Percentiles rank a stretch among this genome's conserved stretches.
phyloP scores from a whole-genome alignment of 306 rosid species.

The Inga oerstediana region DNA sequence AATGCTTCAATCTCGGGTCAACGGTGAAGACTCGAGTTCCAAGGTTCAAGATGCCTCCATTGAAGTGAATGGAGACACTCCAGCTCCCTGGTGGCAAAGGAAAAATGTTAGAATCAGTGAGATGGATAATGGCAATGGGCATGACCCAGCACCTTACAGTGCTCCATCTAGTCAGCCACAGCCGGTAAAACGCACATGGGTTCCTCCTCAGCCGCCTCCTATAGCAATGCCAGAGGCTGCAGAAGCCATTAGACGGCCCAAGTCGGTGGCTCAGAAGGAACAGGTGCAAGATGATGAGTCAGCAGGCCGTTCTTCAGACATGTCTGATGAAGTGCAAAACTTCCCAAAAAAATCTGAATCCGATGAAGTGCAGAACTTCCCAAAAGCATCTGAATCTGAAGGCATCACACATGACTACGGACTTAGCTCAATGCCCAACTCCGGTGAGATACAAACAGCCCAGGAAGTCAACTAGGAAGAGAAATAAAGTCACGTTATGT shows the following conservation, averaged over 20 bases:
- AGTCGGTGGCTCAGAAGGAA: constrained; percentile 52
- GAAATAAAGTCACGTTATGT: constrained; percentile 22
- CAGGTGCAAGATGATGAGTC: constrained; percentile 42
- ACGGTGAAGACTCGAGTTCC: constrained; percentile 42
- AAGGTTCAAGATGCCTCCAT: constrained; percentile 45
- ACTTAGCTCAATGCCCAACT: constrained; percentile 34
- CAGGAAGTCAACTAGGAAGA: constrained; percentile 23
- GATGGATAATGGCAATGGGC: constrained; percentile 47
- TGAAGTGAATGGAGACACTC: constrained; percentile 41
- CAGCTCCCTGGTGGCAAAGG: constrained; percentile 64
- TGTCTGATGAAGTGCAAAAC: constrained; percentile 51
- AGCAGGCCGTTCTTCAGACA: constrained; percentile 41
- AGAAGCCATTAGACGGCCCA: constrained; percentile 80
- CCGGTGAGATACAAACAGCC: constrained; percentile 52
- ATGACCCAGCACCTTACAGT: constrained; percentile 38
- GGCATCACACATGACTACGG: constrained; percentile 12
- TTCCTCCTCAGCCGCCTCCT: constrained; percentile 89
- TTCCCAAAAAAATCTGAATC: constrained; percentile 54
- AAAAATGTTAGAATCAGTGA: constrained; percentile 57
- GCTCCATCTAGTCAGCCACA: constrained; percentile 39
- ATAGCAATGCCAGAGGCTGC: constrained; percentile 81
- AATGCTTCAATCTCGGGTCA: constrained; percentile 50
- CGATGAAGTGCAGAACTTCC: constrained; percentile 54
- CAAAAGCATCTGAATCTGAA: constrained; percentile 57
- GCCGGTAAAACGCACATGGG: constrained; percentile 65